Base-by-base conservation (phyloP, 2,329 filamentous ascomycete genomes). In the Monilinia laxa region DNA sequence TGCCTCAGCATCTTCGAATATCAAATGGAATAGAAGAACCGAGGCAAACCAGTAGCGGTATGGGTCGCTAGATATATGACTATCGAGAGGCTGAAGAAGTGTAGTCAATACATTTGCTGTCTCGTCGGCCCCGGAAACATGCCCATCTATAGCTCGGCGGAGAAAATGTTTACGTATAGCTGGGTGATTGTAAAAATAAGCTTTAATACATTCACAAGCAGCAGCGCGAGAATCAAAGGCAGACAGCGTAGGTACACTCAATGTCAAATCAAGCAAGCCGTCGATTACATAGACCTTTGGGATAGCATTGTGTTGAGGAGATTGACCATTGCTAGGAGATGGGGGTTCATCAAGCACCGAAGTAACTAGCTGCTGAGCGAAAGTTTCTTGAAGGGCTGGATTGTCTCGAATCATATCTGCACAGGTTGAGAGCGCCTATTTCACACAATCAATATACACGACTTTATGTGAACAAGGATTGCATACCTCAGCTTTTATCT, bases 21-120 rank as follows among this genome's bases (percentile, higher is more conserved):
- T 79, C 14, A 99, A 82, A 73, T 98, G 93, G 72, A 97, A 90
- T 70, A 95, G 84, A 64, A 98, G 86, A 35, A 93, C 88, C 55
- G 91, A 88, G 5, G 95, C 93, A 77, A 98, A 94, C 90, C 94
- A 97, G 68, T 88, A 84, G 56, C 92, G 87, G 76, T 97, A 97
- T 0, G 93, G 92, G 75, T 99, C 95, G 49, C 83, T 82, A 23
- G 85, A 82, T n/a, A 84, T 80, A 54, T 86, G 81, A 23, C 83
- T 83, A 54, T 86, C 82, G 2, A 86, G 81, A 3, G 90, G 86
- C 38, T 87, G 85, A 52, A 98, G 82, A 28, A 99, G 80, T 5
- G 93, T 92, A 14, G 90, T 93, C 68, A 99, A 79, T 16, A 96
- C 90, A 77, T 99, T 99, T 16, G 93, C 90, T 5, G 91, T 90